phyloP scores from a whole-genome alignment of 1,139 yeast genomes.

The Zygosaccharomyces sapae region DNA sequence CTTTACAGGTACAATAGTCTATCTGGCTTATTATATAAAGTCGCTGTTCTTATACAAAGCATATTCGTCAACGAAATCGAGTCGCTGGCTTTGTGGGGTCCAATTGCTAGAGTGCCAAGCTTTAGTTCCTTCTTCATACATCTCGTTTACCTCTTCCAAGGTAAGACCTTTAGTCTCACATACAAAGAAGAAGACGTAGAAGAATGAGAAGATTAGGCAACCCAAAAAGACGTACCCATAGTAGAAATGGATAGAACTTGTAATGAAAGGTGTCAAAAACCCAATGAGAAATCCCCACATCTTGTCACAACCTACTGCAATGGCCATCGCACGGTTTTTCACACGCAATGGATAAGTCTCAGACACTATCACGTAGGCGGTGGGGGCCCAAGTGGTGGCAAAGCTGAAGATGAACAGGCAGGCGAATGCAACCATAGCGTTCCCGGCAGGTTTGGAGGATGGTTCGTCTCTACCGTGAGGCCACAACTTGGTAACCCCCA shows the following conservation, averaged over 20 bases:
- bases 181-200: constrained; percentile 64
- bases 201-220: constrained; percentile 55
- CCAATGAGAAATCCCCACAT: constrained; percentile 73
- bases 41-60: not conserved
- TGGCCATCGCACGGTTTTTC: constrained; percentile 73
- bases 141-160: constrained; percentile 67
- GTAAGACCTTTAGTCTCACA: constrained; percentile 71
- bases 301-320: constrained; percentile 75
- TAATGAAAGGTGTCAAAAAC: constrained; percentile 72
- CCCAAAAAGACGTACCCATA: constrained; percentile 79
- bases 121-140: constrained; percentile 43
- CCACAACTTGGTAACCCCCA: constrained; percentile 65
- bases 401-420: constrained; percentile 78
- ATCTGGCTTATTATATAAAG: not conserved
- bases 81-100: constrained; percentile 38
- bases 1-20: not conserved
- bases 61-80: constrained; percentile 1
- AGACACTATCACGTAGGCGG: constrained; percentile 67
- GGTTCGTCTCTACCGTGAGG: constrained; percentile 54
- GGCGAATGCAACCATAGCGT: constrained; percentile 74
- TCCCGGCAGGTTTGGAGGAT: constrained; percentile 53
- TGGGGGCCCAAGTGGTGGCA: constrained; percentile 86
- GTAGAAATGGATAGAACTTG: constrained; percentile 40
- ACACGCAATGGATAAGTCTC: constrained; percentile 78
- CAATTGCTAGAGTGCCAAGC: constrained; percentile 46